Percentiles rank a stretch among this genome's conserved stretches.
These are phyloP conservation scores for Aspergillus phoenicis DNA, from an alignment of 2,329 filamentous ascomycete genomes.

Conservation along the genomic window DNA sequence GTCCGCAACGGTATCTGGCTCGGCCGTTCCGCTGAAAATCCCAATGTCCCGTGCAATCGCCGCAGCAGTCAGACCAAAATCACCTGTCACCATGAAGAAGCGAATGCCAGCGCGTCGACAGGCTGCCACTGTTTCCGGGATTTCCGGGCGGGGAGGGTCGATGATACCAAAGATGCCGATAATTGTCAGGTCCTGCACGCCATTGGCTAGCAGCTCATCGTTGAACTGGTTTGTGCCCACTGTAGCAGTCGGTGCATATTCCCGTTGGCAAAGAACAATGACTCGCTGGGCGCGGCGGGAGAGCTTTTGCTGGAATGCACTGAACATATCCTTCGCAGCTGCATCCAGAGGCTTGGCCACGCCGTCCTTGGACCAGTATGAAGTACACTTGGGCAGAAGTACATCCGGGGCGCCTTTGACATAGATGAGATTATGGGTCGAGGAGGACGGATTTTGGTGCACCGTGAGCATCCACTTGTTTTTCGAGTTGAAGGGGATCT, in stretches of 20 bases:
- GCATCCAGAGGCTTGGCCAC: conserved; percentile 55
- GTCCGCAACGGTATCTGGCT: conserved; percentile 59
- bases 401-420: conserved; percentile 81
- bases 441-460: conserved; percentile 38
- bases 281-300: conserved; percentile 71
- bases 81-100: conserved; percentile 50
- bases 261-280: conserved; percentile 67
- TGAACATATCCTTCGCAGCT: conserved; percentile 52
- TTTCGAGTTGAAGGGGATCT: conserved; percentile 78
- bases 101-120: conserved; percentile 42
- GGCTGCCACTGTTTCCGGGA: conserved; percentile 36
- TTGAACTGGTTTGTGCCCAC: conserved; percentile 53
- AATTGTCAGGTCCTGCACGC: conserved; percentile 49
- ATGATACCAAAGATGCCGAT: conserved; percentile 56
- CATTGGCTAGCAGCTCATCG: conserved; percentile 50
- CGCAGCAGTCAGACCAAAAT: conserved; percentile 44
- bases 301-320: conserved; percentile 67
- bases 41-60: conserved; percentile 48
- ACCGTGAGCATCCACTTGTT: conserved; percentile 80
- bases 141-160: conserved; percentile 44
- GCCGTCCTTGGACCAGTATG: conserved; percentile 59
- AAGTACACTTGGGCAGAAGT: conserved; percentile 65
- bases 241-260: conserved; percentile 49
- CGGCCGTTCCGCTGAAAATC: conserved; percentile 45
- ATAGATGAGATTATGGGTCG: conserved; percentile 36